phyloP scores from a whole-genome alignment of 768 basidiomycete genomes.

The Lepiota brunneoincarnata region DNA sequence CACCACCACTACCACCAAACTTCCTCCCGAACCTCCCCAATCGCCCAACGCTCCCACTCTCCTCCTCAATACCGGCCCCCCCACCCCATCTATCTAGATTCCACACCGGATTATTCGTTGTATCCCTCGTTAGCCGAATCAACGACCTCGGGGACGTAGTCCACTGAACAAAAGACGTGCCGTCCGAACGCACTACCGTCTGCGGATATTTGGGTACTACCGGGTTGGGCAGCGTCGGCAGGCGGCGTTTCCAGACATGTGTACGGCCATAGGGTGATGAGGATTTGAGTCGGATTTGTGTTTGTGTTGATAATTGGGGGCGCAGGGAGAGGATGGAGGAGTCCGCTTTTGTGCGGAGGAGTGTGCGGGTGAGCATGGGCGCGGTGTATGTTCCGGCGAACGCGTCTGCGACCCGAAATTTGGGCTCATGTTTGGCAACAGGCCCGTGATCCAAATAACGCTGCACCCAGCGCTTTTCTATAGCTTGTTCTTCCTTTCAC shows the following conservation, averaged over 20 bases:
- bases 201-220: constrained; percentile 86
- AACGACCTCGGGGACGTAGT: constrained; percentile 82
- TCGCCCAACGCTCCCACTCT: constrained; percentile 69
- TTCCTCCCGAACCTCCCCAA: constrained; percentile 76
- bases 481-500: no score
- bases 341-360: constrained; percentile 2
- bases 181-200: constrained; percentile 82
- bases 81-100: constrained; percentile 55
- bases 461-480: no score
- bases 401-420: constrained; percentile 1
- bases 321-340: neutral
- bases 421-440: neutral
- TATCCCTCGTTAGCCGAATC: constrained; percentile 79
- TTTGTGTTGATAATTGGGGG: neutral
- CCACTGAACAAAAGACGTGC: constrained; percentile 84
- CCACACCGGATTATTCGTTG: constrained; percentile 88
- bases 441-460: neutral
- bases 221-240: constrained; percentile 73
- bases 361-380: neutral
- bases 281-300: constrained; percentile 39
- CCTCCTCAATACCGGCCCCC: constrained; percentile 59
- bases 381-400: neutral
- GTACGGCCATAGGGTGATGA: constrained; percentile 81
- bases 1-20: constrained; percentile 45
- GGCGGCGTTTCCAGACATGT: constrained; percentile 74